phyloP scores from a whole-genome alignment of 2,329 filamentous ascomycete species.

The Aspergillus quadricinctus region DNA sequence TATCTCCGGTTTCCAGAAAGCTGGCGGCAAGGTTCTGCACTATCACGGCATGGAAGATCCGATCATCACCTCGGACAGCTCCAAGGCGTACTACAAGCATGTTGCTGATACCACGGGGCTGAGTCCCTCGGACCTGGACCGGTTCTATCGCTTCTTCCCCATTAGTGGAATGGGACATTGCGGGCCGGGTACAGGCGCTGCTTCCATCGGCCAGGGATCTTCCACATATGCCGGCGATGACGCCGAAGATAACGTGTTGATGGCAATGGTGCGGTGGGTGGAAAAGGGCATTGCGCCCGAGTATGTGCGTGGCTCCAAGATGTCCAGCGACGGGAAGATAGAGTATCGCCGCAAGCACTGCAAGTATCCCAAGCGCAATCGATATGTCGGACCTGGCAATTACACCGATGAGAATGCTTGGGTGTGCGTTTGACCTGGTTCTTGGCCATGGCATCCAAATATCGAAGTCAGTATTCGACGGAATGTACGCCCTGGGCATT shows the following conservation, averaged over 20 bases:
- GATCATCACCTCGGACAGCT: constrained; percentile 50
- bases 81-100: constrained; percentile 49
- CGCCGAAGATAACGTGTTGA: constrained; percentile 45
- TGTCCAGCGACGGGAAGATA: constrained; percentile 38
- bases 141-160: constrained; percentile 47
- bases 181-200: constrained; percentile 36
- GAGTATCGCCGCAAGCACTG: constrained; percentile 47
- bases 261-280: constrained; percentile 48
- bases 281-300: constrained; percentile 41
- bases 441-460: no score
- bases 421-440: constrained; percentile 22
- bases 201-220: constrained; percentile 36
- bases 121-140: constrained; percentile 29
- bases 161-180: constrained; percentile 55
- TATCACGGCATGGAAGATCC: constrained; percentile 44
- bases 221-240: constrained; percentile 18
- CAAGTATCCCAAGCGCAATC: constrained; percentile 32
- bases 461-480: no score
- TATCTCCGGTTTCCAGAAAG: constrained; percentile 43
- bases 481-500: no score
- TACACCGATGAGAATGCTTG: constrained; percentile 33
- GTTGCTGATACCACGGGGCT: constrained; percentile 38
- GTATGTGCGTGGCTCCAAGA: constrained; percentile 43
- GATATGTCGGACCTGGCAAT: constrained; percentile 28
- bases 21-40: constrained; percentile 40